Evolutionary conservation across 805 yeast genomes (phyloP).

Genomic region (Monosporozyma aerobia): DNA sequence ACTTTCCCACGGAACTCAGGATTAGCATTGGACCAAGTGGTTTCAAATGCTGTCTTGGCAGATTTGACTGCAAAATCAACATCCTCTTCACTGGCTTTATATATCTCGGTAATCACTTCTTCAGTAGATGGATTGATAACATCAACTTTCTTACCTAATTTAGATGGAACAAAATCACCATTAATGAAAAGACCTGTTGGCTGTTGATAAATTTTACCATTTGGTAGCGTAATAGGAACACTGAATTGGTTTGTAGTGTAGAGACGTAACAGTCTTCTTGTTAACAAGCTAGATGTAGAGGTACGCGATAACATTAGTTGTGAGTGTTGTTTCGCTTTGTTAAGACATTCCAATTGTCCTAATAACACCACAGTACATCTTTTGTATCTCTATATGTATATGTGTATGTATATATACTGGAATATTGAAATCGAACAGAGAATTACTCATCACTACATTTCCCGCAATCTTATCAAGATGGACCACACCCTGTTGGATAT

Average conservation of each 20-base stretch:
- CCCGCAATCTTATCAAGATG: too few relatives aligned
- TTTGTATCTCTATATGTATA: too few relatives aligned
- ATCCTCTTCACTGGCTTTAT: slow-evolving; percentile 71
- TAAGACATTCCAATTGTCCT: too few relatives aligned
- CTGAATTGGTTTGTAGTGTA: slow-evolving; percentile 34
- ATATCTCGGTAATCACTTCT: slow-evolving; percentile 55
- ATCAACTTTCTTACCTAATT: slow-evolving; percentile 49
- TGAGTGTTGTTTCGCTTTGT: not conserved
- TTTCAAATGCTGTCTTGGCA: slow-evolving; percentile 67
- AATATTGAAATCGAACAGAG: too few relatives aligned
- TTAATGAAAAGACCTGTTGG: slow-evolving; percentile 78
- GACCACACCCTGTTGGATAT: too few relatives aligned
- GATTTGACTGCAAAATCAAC: slow-evolving; percentile 80
- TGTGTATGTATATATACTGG: too few relatives aligned
- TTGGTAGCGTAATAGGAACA: slow-evolving; percentile 54
- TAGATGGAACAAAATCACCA: slow-evolving; percentile 61
- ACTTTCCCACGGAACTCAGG: slow-evolving; percentile 59
- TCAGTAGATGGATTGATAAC: slow-evolving; percentile 68
- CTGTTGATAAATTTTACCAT: slow-evolving; percentile 64
- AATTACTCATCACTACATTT: too few relatives aligned
- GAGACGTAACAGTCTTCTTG: slow-evolving; percentile 15
- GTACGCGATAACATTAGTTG: slow-evolving; percentile 7
- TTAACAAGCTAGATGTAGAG: not conserved
- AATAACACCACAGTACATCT: too few relatives aligned
- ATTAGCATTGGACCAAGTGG: slow-evolving; percentile 66